Base-by-base conservation (phyloP, 78 protist species). In the Anaeramoeba flamelloides region DNA sequence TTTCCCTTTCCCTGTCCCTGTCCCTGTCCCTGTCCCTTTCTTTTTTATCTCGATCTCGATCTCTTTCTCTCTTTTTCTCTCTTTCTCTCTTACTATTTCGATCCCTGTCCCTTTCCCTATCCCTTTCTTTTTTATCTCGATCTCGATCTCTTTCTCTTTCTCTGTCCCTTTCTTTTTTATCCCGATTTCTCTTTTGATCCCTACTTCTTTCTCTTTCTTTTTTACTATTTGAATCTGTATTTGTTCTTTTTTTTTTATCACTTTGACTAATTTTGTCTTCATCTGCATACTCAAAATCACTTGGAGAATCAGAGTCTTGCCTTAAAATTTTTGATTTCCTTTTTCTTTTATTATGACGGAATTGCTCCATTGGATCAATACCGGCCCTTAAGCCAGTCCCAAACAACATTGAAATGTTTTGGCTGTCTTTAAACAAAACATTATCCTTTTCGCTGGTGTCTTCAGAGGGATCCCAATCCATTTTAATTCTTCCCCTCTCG, bases 391-490 rank as follows among this genome's bases (percentile, higher is more conserved):
- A 26, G 69, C 69, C 69, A 17, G 34, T 8, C 17, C 69, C 69
- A 53, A 53, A 53, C 69, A 53, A 53, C 34, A 53, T 8, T 17
- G 69, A 17, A 53, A 53, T 8, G 17, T 36, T 81, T 38, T 69
- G 75, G 39, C 31, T 75, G 12, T 81, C 85, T 39, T 78, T 8
- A 77, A 83, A 89, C 26, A 91, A 75, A 36, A 82, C 31, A 74
- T 91, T 87, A 22, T 79, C 65, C 74, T 87, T 91, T 2, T 33
- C 41, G 0, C 87, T 78, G 3, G 94, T 91, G 74, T 91, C 92
- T 8, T 91, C 94, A 2, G 74, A 33, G 34, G 75, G 75, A n/a
- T 89, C 92, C 94, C 94, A 91, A 22, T 91, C 94, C 37, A 91
- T 31, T 22, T 2, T 2, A 3, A 80, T 1, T 74, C 4, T 82